Conservation (phyloP, 306 rosid species). For the Geum urbanum region DNA sequence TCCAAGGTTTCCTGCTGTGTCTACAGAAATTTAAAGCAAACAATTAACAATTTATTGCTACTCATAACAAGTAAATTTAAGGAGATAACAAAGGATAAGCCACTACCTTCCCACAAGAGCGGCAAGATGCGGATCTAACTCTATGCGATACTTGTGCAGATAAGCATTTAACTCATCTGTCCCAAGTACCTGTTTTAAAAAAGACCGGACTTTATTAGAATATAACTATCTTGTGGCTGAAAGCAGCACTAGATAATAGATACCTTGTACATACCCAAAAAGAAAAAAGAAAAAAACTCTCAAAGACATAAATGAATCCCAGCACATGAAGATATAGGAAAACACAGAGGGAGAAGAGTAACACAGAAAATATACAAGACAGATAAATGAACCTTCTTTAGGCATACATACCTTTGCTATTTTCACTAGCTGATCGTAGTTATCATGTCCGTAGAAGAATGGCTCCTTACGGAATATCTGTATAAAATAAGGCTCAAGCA, state of each 20-base stretch:
- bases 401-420: conserved; percentile 63
- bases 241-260: neutral
- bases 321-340: neutral
- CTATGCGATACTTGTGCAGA: conserved; percentile 70
- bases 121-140: conserved; percentile 79
- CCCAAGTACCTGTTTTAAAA: conserved; percentile 68
- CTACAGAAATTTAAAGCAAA: conserved; percentile 27
- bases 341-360: neutral
- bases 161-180: conserved; percentile 74
- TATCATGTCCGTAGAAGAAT: conserved; percentile 94
- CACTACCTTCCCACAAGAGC: conserved; percentile 81
- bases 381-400: neutral
- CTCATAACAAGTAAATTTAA: conserved; percentile 5
- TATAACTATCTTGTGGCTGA: too few relatives aligned
- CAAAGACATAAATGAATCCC: too few relatives aligned
- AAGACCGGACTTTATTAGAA: neutral
- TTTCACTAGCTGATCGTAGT: conserved; percentile 86
- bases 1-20: conserved; percentile 89
- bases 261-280: neutral
- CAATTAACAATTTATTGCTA: neutral
- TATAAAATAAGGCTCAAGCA: conserved; percentile 32
- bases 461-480: conserved; percentile 98
- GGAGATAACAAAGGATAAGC: neutral
- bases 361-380: neutral
- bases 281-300: too few relatives aligned